These are phyloP conservation scores for Yamadazyma sp. DNA, from an alignment of 1,139 yeast genomes.

Conservation along the genomic window DNA sequence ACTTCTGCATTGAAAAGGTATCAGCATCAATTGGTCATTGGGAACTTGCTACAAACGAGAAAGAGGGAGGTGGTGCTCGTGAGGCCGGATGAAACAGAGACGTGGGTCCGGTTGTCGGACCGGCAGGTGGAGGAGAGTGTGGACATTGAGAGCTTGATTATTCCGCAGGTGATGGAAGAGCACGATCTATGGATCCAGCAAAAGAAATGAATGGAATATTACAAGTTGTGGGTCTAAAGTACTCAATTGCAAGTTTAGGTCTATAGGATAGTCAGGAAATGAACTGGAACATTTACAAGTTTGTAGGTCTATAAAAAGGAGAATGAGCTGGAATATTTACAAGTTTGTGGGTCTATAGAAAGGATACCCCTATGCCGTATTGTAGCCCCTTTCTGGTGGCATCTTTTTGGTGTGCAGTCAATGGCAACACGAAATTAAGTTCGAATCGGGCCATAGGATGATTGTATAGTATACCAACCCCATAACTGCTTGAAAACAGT, in stretches of 20 bases:
- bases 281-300: too few relatives aligned
- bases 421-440: slow-evolving; percentile 79
- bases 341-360: slow-evolving; percentile 50
- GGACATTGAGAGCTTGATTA: slow-evolving; percentile 75
- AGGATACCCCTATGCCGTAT: slow-evolving; percentile 88
- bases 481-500: slow-evolving; percentile 56
- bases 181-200: slow-evolving; percentile 61
- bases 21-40: slow-evolving; percentile 92
- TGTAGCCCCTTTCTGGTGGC: slow-evolving; percentile 81
- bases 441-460: slow-evolving; percentile 93
- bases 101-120: slow-evolving; percentile 54
- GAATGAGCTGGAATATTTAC: too few relatives aligned
- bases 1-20: slow-evolving; percentile 76
- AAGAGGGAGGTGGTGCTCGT: slow-evolving; percentile 89
- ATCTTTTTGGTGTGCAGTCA: slow-evolving; percentile 65
- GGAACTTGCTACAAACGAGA: slow-evolving; percentile 86
- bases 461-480: slow-evolving; percentile 75
- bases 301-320: too few relatives aligned
- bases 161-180: slow-evolving; percentile 66
- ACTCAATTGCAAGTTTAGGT: too few relatives aligned
- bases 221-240: too few relatives aligned
- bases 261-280: too few relatives aligned
- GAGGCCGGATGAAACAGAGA: slow-evolving; percentile 40
- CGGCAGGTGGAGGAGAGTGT: slow-evolving; percentile 36
- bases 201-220: too few relatives aligned